phyloP scores from a whole-genome alignment of 2,329 filamentous ascomycete genomes.

The Cadophora sp. region DNA sequence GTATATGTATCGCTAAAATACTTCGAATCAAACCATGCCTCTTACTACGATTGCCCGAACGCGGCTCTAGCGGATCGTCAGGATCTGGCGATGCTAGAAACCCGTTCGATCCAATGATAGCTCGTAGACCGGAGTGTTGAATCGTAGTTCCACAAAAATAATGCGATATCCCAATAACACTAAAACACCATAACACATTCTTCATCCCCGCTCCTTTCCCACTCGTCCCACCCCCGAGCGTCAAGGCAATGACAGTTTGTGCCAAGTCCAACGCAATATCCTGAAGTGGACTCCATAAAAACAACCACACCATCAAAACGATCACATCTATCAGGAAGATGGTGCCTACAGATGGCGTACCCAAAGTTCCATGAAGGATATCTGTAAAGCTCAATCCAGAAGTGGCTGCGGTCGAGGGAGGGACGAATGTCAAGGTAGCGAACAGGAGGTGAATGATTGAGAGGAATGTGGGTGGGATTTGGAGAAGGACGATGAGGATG shows the following conservation, averaged over 20 bases:
- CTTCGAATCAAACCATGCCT: constrained; percentile 72
- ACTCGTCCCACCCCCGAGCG: constrained; percentile 81
- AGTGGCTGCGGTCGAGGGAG: constrained; percentile 79
- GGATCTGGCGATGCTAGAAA: constrained; percentile 42
- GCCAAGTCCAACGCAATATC: constrained; percentile 88
- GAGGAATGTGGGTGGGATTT: constrained; percentile 86
- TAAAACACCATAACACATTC: constrained; percentile 74
- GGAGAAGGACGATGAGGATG: constrained; percentile 94
- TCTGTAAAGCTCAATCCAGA: constrained; percentile 78
- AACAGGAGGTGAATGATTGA: constrained; percentile 92
- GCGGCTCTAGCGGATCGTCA: constrained; percentile 55
- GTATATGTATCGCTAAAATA: constrained; percentile 75
- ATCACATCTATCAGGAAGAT: constrained; percentile 84
- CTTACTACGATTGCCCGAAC: constrained; percentile 56
- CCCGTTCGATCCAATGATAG: constrained; percentile 39
- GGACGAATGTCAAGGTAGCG: constrained; percentile 90
- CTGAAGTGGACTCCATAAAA: constrained; percentile 86
- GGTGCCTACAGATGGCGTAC: constrained; percentile 84
- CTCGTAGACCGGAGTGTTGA: constrained; percentile 39
- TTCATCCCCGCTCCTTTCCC: constrained; percentile 72
- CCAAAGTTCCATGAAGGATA: constrained; percentile 86
- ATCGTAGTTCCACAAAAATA: constrained; percentile 39
- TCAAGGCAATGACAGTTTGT: constrained; percentile 92
- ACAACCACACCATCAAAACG: constrained; percentile 84
- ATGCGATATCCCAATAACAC: constrained; percentile 60